Evolutionary conservation across 495 filamentous ascomycete genomes (phyloP), one percentile per base, ranked within the genome.

Genomic region (Penicillium samsonianum): DNA sequence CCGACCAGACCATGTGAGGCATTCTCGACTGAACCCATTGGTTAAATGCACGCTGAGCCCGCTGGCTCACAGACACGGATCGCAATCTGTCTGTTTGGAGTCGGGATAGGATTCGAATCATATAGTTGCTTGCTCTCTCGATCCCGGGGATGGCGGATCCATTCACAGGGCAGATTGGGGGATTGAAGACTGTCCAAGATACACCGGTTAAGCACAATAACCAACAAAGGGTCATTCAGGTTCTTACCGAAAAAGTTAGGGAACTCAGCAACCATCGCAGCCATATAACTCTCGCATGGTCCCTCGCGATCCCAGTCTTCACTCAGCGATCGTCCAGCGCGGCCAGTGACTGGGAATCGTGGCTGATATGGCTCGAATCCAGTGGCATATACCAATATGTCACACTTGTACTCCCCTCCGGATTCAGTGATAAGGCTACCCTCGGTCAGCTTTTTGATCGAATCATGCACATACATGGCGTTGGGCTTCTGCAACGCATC

Each of bases 221-320:
- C 1, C 14, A 7, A 31, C 28, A n/a, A 48, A 48, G 5, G 5
- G 10, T n/a, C 3, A 31, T 20, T 12, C 9, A 5, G 9, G 3
- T 42, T 25, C 37, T 28, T 11, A 60, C 58, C 58, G 8, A 60
- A 60, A 3, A 60, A 19, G 35, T 60, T 60, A 16, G 58, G 58
- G 20, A 55, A 60, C n/a, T 42, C 43, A 16, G 58, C 58, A 12
- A 55, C 52, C 58, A 60, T 60, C 19, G 58, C 52, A n/a, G 58
- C 51, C 58, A 60, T 60, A 16, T 60, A 60, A n/a, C 58, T 60
- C 43, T 60, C 58, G 33, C 58, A 60, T 5, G 57, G 52, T 26
- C 57, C 57, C 16, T 41, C 46, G 2, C 28, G 41, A 20, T 48
- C 53, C 61, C 61, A 63, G 1, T 40, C 40, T 16, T 51, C 49